phyloP scores from a whole-genome alignment of 2,329 filamentous ascomycete genomes.

The Colletotrichum euphorbiae region DNA sequence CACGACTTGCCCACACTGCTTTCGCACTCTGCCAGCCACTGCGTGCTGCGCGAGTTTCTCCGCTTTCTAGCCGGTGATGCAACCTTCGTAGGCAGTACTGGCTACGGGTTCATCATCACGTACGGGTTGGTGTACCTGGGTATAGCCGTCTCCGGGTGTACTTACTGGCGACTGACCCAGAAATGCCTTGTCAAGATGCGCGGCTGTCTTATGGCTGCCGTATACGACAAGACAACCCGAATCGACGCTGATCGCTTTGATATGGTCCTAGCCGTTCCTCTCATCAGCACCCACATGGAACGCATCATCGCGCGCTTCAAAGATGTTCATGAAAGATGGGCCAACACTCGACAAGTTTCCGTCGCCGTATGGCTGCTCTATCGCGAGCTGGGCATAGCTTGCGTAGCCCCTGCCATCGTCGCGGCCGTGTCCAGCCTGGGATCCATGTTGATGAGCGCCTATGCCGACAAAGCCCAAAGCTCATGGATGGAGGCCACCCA shows the following conservation, averaged over 20 bases:
- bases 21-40: constrained; percentile 55
- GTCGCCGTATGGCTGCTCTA: constrained; percentile 61
- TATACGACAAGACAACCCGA: constrained; percentile 59
- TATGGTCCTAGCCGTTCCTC: constrained; percentile 53
- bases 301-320: constrained; percentile 50
- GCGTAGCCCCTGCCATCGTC: constrained; percentile 43
- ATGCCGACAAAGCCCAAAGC: constrained; percentile 29
- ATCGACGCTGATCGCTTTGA: constrained; percentile 46
- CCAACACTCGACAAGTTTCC: constrained; percentile 53
- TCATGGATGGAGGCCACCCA: constrained; percentile 43
- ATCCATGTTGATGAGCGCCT: neutral
- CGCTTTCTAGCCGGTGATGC: constrained; percentile 42
- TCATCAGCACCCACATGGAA: constrained; percentile 62
- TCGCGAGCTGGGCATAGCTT: constrained; percentile 43
- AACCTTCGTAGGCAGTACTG: constrained; percentile 41
- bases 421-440: constrained; percentile 43
- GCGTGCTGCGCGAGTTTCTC: constrained; percentile 48
- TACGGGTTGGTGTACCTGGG: constrained; percentile 53
- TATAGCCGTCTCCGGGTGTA: constrained; percentile 53
- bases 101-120: constrained; percentile 57
- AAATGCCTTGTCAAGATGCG: constrained; percentile 50
- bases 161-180: constrained; percentile 48
- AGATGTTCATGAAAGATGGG: constrained; percentile 56
- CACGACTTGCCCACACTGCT: constrained; percentile 45
- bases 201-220: constrained; percentile 53